Conservation (phyloP, 345 rosid genomes). For the Euphorbia tirucalli region DNA sequence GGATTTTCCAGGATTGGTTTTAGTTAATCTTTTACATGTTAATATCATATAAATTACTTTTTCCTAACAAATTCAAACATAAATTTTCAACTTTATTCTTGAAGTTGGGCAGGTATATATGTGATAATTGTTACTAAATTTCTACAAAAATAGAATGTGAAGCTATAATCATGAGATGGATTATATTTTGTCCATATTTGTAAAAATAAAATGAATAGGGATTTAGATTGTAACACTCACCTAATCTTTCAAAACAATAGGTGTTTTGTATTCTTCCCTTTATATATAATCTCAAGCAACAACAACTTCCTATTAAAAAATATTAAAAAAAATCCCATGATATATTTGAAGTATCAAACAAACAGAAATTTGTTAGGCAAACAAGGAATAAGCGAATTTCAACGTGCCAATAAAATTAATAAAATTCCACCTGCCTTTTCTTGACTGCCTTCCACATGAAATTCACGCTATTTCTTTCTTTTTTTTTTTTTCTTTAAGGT, state of each 20-base stretch:
- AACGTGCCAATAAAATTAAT: background rate
- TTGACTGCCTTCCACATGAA: background rate
- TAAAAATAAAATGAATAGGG: background rate
- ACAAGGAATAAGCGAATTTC: background rate
- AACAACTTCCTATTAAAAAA: background rate
- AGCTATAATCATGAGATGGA: no score
- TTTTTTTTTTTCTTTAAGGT: no score
- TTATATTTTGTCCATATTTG: no score
- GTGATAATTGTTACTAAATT: no score
- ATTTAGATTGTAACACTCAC: background rate
- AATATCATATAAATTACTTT: no score
- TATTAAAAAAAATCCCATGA: background rate
- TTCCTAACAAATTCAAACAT: no score
- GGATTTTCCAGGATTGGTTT: no score
- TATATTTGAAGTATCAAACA: background rate
- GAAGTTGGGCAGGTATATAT: no score
- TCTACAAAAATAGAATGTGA: no score
- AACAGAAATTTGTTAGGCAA: conserved; percentile 3
- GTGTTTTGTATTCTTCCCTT: background rate
- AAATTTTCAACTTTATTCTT: no score
- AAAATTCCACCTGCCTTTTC: background rate
- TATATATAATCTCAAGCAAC: background rate
- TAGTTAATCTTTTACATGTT: no score
- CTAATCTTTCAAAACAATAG: background rate
- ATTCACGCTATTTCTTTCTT: background rate